phyloP scores from a whole-genome alignment of 2,329 filamentous ascomycete species.

The Canariomyces notabilis region DNA sequence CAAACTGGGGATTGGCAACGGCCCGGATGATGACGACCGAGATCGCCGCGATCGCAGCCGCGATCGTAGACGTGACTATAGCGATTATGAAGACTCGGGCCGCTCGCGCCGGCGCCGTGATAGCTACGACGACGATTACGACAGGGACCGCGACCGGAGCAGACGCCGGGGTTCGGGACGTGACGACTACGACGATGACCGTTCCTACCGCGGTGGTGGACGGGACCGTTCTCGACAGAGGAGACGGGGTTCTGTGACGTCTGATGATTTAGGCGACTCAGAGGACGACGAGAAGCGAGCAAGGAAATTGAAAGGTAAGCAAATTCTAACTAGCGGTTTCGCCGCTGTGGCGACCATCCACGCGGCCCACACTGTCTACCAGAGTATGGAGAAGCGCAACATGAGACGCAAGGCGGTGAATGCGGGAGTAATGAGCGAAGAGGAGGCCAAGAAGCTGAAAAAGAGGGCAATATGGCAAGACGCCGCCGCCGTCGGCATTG shows the following conservation, averaged over 20 bases:
- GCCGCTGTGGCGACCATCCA: conserved; percentile 57
- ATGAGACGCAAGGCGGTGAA: conserved; percentile 49
- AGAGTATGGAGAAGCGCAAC: conserved; percentile 53
- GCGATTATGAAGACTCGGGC: conserved; percentile 31
- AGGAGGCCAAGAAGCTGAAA: conserved; percentile 53
- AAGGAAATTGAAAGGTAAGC: conserved; percentile 59
- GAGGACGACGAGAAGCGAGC: conserved; percentile 50
- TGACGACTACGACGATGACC: conserved; percentile 45
- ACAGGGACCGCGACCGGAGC: conserved; percentile 31
- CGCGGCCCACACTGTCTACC: conserved; percentile 54
- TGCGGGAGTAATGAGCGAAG: conserved; percentile 46
- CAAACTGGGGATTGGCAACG: conserved; percentile 55
- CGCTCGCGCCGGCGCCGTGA: conserved; percentile 23
- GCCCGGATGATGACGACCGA: conserved; percentile 34
- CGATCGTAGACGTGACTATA: conserved; percentile 27
- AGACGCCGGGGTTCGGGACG: conserved; percentile 33
- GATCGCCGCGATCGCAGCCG: conserved; percentile 32
- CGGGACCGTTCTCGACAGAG: conserved; percentile 37
- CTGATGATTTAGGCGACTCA: conserved; percentile 53
- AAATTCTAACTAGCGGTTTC: conserved; percentile 51
- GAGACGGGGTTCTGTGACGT: conserved; percentile 41
- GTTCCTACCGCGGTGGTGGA: conserved; percentile 34
- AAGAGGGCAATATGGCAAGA: conserved; percentile 53
- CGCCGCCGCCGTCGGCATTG: conserved; percentile 54
- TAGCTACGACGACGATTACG: conserved; percentile 43